Evolutionary conservation across 495 filamentous ascomycete species (phyloP), one percentile per base, ranked within the genome.

Genomic region (Hypomontagnella monticulosa): DNA sequence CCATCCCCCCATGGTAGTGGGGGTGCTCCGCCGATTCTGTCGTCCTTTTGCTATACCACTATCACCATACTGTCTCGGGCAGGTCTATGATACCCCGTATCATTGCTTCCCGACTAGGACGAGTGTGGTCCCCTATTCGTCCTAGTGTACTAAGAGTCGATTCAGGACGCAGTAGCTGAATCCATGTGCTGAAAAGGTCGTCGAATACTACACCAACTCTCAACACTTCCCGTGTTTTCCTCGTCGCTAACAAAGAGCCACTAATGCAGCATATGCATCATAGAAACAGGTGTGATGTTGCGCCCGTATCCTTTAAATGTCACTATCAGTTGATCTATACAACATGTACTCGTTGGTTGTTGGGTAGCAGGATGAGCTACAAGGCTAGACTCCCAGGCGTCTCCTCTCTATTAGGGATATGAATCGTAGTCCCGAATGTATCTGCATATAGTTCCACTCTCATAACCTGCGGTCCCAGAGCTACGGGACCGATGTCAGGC

Each of bases 261-360:
- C 57, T 56, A 61, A 61, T 67, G 63, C 57, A 51, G 57, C 46
- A 47, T 19, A 54, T 44, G 58, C 53, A 67, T 43, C 32, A 32
- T 9, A 34, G 12, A 40, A 40, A 59, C 32, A 9, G 23, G n/a
- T 33, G 16, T 12, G 12, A 18, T 36, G n/a, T 6, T 44, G 12
- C 30, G 40, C 43, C 6, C 36, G 30, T n/a, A 27, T 11, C 15
- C n/a, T 18, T 42, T 44, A 16, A 16, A 55, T 67, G 53, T 58
- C 58, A 67, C 41, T 19, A 58, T 60, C 27, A 47, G 41, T 38
- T 48, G 48, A 60, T 56, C n/a, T 50, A 55, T 34, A 37, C 41
- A 34, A 14, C 32, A 30, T 38, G 32, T 47, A 34, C 30, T 47
- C 55, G 59, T 68, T 69, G 55, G 66, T 32, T 41, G 34, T 49